Percentiles rank a stretch among this genome's conserved stretches.
Conservation (phyloP, 768 basidiomycete genomes). For the Tephrocybe sp. region DNA sequence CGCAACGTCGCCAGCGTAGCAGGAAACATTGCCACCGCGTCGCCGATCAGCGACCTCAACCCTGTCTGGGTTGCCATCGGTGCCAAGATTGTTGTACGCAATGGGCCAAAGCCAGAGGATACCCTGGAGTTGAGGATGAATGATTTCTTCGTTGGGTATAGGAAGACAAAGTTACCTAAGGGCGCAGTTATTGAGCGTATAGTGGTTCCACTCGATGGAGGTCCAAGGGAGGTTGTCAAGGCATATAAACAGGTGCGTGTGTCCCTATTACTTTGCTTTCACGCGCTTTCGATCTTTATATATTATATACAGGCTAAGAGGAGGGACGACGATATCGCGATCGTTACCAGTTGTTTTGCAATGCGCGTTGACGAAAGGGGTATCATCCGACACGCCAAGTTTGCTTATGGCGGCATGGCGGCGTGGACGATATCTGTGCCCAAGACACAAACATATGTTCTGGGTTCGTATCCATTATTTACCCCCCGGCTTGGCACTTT, state of each 20-base stretch:
- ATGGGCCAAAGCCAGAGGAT: not conserved
- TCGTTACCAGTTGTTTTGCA: constrained; percentile 14
- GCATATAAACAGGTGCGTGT: constrained; percentile 15
- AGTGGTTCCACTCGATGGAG: constrained; percentile 15
- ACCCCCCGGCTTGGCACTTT: not conserved
- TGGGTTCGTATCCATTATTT: constrained; percentile 2
- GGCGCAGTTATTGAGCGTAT: constrained; percentile 13
- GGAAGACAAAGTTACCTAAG: constrained; percentile 11
- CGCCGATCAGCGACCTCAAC: constrained; percentile 16
- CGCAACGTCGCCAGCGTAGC: constrained; percentile 15
- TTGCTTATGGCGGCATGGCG: constrained; percentile 17
- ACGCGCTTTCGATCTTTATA: not conserved
- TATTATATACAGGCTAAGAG: constrained; percentile 5
- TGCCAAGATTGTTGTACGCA: constrained; percentile 5
- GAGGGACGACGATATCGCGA: constrained; percentile 16
- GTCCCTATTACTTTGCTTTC: not conserved
- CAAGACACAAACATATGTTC: constrained; percentile 12
- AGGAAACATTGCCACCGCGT: constrained; percentile 15
- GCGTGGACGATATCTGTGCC: constrained; percentile 13
- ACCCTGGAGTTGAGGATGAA: constrained; percentile 12
- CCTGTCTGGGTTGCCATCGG: constrained; percentile 14
- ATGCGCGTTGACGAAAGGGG: constrained; percentile 8
- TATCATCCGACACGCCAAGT: constrained; percentile 10
- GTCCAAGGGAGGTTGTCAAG: constrained; percentile 13
- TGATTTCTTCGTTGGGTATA: constrained; percentile 15